phyloP scores from a whole-genome alignment of 2,329 filamentous ascomycete genomes.

The Clonostachys solani region DNA sequence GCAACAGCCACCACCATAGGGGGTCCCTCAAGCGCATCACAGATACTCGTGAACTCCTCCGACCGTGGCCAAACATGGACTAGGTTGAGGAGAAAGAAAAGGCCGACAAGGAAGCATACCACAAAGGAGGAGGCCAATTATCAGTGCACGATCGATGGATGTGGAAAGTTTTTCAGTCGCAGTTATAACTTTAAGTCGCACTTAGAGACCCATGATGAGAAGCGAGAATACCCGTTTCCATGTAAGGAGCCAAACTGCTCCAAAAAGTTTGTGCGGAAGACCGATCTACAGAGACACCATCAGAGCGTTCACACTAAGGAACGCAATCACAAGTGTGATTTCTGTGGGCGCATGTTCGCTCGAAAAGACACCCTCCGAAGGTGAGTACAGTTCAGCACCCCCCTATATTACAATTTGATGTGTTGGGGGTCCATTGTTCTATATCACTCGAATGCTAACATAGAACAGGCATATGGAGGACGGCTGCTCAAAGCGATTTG shows the following conservation, averaged over 20 bases:
- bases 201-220: slow-evolving; percentile 77
- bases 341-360: slow-evolving; percentile 69
- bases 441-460: background rate
- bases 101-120: slow-evolving; percentile 37
- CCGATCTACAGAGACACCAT: slow-evolving; percentile 64
- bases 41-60: background rate
- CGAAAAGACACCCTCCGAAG: slow-evolving; percentile 80
- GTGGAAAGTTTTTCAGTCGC: slow-evolving; percentile 75
- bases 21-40: background rate
- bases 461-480: slow-evolving; percentile 66
- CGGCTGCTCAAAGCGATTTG: slow-evolving; percentile 66
- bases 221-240: slow-evolving; percentile 64
- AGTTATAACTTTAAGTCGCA: slow-evolving; percentile 87
- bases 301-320: slow-evolving; percentile 71
- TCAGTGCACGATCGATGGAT: slow-evolving; percentile 63
- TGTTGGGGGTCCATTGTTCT: background rate
- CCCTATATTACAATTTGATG: background rate
- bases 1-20: background rate
- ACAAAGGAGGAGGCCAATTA: slow-evolving; percentile 68
- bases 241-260: slow-evolving; percentile 63
- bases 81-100: slow-evolving; percentile 1
- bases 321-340: slow-evolving; percentile 64
- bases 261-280: slow-evolving; percentile 78
- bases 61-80: background rate
- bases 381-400: slow-evolving; percentile 36